Percentiles rank a stretch among this genome's conserved stretches.
Evolutionary conservation across 164 flowering plant species (phyloP).

Genomic region (Pachysandra terminalis): DNA sequence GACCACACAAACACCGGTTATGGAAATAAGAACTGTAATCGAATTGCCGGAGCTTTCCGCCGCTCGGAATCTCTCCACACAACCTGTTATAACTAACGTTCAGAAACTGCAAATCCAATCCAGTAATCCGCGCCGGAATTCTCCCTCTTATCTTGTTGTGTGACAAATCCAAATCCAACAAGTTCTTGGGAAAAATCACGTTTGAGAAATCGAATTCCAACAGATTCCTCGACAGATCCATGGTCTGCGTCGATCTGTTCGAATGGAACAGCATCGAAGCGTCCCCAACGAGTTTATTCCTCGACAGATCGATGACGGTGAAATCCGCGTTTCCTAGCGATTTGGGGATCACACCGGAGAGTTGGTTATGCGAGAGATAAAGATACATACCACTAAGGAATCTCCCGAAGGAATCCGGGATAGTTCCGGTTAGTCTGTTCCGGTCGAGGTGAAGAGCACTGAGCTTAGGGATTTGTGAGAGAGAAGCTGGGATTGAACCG

Average conservation of each 20-base stretch:
- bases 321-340: slow-evolving; percentile 36
- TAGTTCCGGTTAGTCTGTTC: too few species aligned
- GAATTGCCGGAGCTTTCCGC: slow-evolving; percentile 19
- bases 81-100: slow-evolving; percentile 38
- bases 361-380: slow-evolving; percentile 54
- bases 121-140: slow-evolving; percentile 27
- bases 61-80: slow-evolving; percentile 34
- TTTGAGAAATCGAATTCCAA: too few species aligned
- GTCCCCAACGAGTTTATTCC: slow-evolving; percentile 59
- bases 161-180: too few species aligned
- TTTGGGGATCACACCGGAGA: slow-evolving; percentile 56
- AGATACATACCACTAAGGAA: slow-evolving; percentile 51
- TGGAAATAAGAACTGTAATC: slow-evolving; percentile 15
- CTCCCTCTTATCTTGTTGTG: too few species aligned
- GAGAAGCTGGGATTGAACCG: too few species aligned
- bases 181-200: too few species aligned
- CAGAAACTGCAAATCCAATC: too few species aligned
- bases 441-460: slow-evolving; percentile 28
- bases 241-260: too few species aligned
- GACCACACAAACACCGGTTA: too few species aligned
- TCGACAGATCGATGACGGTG: slow-evolving; percentile 36
- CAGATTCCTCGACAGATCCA: too few species aligned
- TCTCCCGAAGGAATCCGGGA: too few species aligned
- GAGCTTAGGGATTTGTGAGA: slow-evolving; percentile 34
- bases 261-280: too few species aligned